These are phyloP conservation scores for Penicillium turbatum DNA, from an alignment of 495 filamentous ascomycete genomes.

Conservation along the genomic window DNA sequence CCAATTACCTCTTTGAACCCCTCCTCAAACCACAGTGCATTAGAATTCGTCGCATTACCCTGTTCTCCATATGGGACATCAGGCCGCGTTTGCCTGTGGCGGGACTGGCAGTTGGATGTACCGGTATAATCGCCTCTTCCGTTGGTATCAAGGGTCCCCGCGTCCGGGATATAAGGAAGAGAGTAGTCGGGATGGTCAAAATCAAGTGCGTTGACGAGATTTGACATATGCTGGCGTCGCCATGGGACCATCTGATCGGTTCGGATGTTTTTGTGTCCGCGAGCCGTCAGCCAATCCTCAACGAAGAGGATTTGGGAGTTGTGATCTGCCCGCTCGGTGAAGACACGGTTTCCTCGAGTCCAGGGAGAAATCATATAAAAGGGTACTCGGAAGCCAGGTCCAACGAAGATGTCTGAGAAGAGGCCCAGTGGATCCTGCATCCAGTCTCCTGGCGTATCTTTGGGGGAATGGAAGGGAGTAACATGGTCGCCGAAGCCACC, in stretches of 20 bases:
- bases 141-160: constrained; percentile 34
- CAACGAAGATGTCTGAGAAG: constrained; percentile 47
- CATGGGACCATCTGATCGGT: constrained; percentile 49
- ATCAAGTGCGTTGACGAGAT: constrained; percentile 50
- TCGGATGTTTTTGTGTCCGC: constrained; percentile 44
- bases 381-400: constrained; percentile 50
- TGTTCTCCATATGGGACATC: constrained; percentile 48
- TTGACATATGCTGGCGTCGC: constrained; percentile 53
- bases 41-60: constrained; percentile 22
- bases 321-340: constrained; percentile 54
- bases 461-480: constrained; percentile 48
- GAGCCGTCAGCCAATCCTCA: constrained; percentile 49
- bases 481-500: constrained; percentile 56
- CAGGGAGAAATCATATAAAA: constrained; percentile 56
- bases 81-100: constrained; percentile 33
- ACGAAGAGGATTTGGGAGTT: constrained; percentile 55
- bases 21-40: constrained; percentile 42
- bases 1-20: constrained; percentile 52
- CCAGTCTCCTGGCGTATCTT: constrained; percentile 51
- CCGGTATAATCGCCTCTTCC: constrained; percentile 41
- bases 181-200: constrained; percentile 47
- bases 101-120: constrained; percentile 38
- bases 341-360: constrained; percentile 52
- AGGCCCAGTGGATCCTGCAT: constrained; percentile 47
- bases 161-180: constrained; percentile 42